These are phyloP conservation scores for Garcia nutans DNA, from an alignment of 345 rosid genomes.

Conservation along the genomic window DNA sequence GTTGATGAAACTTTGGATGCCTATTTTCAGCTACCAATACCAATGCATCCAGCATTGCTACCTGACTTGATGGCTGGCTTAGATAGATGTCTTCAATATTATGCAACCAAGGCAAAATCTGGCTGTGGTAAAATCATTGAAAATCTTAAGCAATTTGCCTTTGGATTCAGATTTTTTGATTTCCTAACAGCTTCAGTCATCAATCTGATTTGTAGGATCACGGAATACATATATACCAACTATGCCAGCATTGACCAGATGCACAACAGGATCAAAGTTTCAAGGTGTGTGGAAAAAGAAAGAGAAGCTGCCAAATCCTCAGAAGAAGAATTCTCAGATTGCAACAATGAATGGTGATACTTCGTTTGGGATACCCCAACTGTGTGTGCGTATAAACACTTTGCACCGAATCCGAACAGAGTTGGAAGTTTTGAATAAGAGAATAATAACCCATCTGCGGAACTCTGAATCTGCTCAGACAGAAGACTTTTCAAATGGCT, in stretches of 20 bases:
- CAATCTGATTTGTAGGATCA: conserved; percentile 52
- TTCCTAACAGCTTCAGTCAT: conserved; percentile 25
- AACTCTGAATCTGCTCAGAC: conserved; percentile 86
- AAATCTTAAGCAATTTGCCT: conserved; percentile 18
- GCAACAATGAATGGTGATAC: conserved; percentile 58
- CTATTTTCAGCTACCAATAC: conserved; percentile 92
- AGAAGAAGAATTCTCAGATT: conserved; percentile 76
- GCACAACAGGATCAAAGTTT: conserved; percentile 73
- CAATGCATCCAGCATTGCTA: conserved; percentile 83
- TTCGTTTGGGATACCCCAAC: conserved; percentile 65
- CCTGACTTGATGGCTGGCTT: conserved; percentile 86
- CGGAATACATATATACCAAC: conserved; percentile 75
- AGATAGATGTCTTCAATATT: conserved; percentile 86
- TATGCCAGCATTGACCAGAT: conserved; percentile 92
- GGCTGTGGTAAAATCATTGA: conserved; percentile 72
- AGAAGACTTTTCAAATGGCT: conserved; percentile 82
- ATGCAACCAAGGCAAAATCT: conserved; percentile 77
- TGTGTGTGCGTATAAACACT: conserved; percentile 78
- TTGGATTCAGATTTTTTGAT: conserved; percentile 12
- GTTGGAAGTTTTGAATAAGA: conserved; percentile 76
- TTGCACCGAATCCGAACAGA: conserved; percentile 73
- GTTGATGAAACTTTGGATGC: conserved; percentile 87
- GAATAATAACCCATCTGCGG: conserved; percentile 81
- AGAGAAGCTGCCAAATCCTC: conserved; percentile 66
- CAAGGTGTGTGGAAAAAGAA: conserved; percentile 94